A percentile compares a stretch with the other conserved stretches of the same genome.
Evolutionary conservation across 345 rosid species (phyloP).

Genomic region (Populus euphratica): DNA sequence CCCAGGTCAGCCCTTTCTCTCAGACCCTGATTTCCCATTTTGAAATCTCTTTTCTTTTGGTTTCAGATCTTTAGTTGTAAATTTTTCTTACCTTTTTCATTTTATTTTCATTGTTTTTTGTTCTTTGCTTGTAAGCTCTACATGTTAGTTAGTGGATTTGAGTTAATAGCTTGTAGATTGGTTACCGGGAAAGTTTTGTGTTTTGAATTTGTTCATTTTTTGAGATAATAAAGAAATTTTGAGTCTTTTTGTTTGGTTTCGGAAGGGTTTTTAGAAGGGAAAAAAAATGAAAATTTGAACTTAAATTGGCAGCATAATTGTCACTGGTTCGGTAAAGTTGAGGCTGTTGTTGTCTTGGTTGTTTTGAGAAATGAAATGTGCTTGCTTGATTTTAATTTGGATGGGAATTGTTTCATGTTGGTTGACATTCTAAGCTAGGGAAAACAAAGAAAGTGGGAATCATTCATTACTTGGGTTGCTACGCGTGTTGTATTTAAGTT

Average conservation of each 20-base stretch:
- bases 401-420: not conserved
- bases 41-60: not conserved
- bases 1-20: conserved; percentile 43
- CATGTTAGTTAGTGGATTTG: not conserved
- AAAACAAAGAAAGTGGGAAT: not conserved
- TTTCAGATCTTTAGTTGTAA: conserved; percentile 13
- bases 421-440: not conserved
- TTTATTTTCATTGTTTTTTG: not conserved
- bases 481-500: not conserved
- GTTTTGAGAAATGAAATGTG: not conserved
- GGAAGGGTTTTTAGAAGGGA: not conserved
- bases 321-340: not conserved
- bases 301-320: not conserved
- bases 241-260: not conserved
- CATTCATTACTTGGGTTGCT: not conserved
- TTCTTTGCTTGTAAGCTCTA: not conserved
- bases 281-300: not conserved
- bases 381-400: not conserved
- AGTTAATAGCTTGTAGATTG: not conserved
- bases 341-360: not conserved
- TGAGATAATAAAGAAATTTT: conserved; percentile 2
- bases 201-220: not conserved
- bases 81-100: not conserved
- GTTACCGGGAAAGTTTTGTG: conserved; percentile 12
- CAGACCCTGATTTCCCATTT: not conserved